These are phyloP conservation scores for Aspergillus floridensis DNA, from an alignment of 2,329 filamentous ascomycete species.

Conservation along the genomic window DNA sequence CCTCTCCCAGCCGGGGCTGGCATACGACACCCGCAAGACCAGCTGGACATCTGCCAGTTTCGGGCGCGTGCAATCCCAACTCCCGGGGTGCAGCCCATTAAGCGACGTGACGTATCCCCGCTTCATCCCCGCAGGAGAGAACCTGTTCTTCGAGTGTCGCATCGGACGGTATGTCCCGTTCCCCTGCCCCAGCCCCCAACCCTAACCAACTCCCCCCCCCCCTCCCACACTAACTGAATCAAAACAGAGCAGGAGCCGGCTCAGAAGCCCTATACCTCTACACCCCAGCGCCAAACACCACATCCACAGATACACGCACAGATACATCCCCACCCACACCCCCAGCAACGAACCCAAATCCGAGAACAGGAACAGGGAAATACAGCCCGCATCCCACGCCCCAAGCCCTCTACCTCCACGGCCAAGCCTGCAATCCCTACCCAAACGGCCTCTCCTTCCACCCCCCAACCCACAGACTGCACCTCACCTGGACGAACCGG, in stretches of 20 bases:
- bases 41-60: neutral
- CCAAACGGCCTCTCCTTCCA: neutral
- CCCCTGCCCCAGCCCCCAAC: neutral
- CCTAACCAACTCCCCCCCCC: neutral
- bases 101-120: conserved; percentile 1
- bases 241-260: conserved; percentile 2
- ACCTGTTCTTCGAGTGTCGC: conserved; percentile 1
- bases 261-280: conserved; percentile 2
- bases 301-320: neutral
- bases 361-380: neutral
- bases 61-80: neutral
- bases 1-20: neutral
- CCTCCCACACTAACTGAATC: neutral
- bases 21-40: neutral
- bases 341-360: too few relatives aligned
- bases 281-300: neutral
- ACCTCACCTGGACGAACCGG: conserved; percentile 2
- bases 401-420: neutral
- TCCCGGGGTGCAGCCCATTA: neutral
- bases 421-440: neutral
- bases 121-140: neutral
- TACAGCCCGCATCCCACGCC: neutral
- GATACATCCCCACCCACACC: neutral
- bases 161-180: neutral
- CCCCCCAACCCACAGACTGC: neutral